Base-by-base conservation (phyloP, 208 protist genomes). In the Entamoeba invadens region DNA sequence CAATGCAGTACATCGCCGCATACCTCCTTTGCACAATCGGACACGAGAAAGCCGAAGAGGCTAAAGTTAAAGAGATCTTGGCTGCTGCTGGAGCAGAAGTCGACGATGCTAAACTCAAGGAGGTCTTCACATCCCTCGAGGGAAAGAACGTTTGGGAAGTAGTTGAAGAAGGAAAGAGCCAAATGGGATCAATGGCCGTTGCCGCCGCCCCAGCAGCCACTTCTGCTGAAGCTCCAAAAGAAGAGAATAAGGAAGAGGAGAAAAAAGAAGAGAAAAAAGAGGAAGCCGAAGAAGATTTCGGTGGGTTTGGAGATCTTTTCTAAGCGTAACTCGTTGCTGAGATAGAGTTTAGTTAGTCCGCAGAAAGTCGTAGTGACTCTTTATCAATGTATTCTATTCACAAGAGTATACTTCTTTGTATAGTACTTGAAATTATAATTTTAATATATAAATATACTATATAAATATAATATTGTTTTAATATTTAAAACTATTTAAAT, bases 221-320 rank as follows among this genome's bases (percentile, higher is more conserved):
- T 2, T 2, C 57, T 87, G 57, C 18, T n/a, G 57, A 18, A 42
- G 57, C 57, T 87, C 31, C 57, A 12, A 14, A 16, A 87, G 38
- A 18, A 42, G 21, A 16, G 8, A n/a, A 18, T 31, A n/a, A 16
- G 12, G 21, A 18, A 42, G 57, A 87, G 38, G 57, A 87, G 38
- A 87, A 87, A 35, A 87, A 87, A 87, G 57, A 87, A 87, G 57
- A 87, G 10, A 87, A 87, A 87, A 87, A 87, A 87, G 57, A 87
- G 38, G 57, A 87, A 87, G 57, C 31, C 8, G 57, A 87, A 31
- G 57, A 87, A 87, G 57, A 87, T 35, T 87, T 87, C 57, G 57
- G 57, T 12, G 57, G 57, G 38, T 87, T 87, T n/a, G 57, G 57
- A 42, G 57, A 87, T 87, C 57, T 87, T 31, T 87, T 87, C 57